phyloP scores from a whole-genome alignment of 352 stramenopile genomes.

The Pythium catenulatum region DNA sequence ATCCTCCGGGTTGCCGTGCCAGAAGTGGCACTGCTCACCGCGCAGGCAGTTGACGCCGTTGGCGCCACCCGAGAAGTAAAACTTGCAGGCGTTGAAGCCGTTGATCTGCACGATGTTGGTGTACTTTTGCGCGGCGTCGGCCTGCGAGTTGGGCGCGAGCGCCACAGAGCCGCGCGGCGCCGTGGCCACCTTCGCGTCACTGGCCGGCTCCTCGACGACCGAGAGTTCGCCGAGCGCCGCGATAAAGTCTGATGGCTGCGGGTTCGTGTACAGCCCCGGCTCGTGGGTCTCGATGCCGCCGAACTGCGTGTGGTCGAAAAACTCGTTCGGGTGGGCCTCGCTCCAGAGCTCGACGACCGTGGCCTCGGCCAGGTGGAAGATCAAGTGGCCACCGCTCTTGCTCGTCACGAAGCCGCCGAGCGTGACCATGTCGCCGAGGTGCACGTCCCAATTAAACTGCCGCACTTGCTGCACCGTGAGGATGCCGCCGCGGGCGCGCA shows the following conservation, averaged over 20 bases:
- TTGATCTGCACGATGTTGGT: slow-evolving; percentile 90
- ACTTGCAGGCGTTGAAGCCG: slow-evolving; percentile 92
- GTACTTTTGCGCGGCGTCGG: slow-evolving; percentile 76
- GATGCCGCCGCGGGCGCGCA: slow-evolving; percentile 76
- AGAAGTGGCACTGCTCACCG: slow-evolving; percentile 88
- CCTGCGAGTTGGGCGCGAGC: slow-evolving; percentile 76
- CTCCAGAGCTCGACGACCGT: slow-evolving; percentile 81
- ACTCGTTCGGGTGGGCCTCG: slow-evolving; percentile 67
- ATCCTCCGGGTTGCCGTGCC: slow-evolving; percentile 79
- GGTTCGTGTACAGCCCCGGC: slow-evolving; percentile 46
- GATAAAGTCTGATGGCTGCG: slow-evolving; percentile 22
- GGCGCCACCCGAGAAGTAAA: slow-evolving; percentile 86
- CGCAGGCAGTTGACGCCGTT: slow-evolving; percentile 78
- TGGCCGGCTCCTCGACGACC: not conserved
- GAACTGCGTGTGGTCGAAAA: slow-evolving; percentile 77
- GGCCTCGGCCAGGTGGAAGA: slow-evolving; percentile 76
- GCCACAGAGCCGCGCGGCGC: slow-evolving; percentile 64
- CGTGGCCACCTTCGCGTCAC: not conserved
- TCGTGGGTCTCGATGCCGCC: slow-evolving; percentile 52
- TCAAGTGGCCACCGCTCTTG: slow-evolving; percentile 72
- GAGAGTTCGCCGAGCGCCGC: not conserved
- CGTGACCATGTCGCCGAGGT: slow-evolving; percentile 82
- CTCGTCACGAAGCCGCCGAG: slow-evolving; percentile 67
- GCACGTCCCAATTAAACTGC: slow-evolving; percentile 89
- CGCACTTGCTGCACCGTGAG: slow-evolving; percentile 81